Percentiles rank a stretch among this genome's conserved stretches.
These are phyloP conservation scores for Spiromastix sp. DNA, from an alignment of 2,329 filamentous ascomycete genomes.

Conservation along the genomic window DNA sequence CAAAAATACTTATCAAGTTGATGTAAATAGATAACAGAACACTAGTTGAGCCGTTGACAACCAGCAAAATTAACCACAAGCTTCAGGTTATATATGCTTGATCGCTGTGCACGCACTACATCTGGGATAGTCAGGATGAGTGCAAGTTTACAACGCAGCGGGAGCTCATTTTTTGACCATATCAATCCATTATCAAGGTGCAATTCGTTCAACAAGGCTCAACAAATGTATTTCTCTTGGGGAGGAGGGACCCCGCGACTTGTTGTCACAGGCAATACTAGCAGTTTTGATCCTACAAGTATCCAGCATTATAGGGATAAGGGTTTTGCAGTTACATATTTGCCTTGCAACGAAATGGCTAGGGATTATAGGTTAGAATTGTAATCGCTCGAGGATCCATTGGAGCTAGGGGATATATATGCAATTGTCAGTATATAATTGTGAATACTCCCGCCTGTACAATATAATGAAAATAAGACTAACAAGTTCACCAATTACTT, in stretches of 20 bases:
- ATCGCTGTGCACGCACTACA: too few species aligned
- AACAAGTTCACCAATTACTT: too few species aligned
- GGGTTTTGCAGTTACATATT: constrained; percentile 49
- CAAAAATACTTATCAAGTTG: too few species aligned
- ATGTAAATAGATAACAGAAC: too few species aligned
- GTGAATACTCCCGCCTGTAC: too few species aligned
- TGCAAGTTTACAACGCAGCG: neutral
- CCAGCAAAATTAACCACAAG: too few species aligned
- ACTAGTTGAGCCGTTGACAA: too few species aligned
- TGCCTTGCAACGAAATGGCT: constrained; percentile 43
- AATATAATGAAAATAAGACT: too few species aligned
- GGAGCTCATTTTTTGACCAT: neutral
- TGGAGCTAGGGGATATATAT: constrained; percentile 50
- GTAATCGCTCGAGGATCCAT: constrained; percentile 41
- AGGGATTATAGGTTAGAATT: constrained; percentile 42
- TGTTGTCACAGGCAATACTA: constrained; percentile 9
- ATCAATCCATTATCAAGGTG: too few species aligned
- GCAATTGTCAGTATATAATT: constrained; percentile 37
- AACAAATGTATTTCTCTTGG: constrained; percentile 2
- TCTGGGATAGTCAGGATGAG: too few species aligned
- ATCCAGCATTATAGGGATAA: constrained; percentile 30
- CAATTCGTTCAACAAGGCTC: neutral
- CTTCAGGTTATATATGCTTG: too few species aligned
- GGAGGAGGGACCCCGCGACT: neutral
- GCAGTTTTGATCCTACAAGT: constrained; percentile 7